Conservation (phyloP, 1,284 basidiomycete species). For the Caloboletus inedulis region DNA sequence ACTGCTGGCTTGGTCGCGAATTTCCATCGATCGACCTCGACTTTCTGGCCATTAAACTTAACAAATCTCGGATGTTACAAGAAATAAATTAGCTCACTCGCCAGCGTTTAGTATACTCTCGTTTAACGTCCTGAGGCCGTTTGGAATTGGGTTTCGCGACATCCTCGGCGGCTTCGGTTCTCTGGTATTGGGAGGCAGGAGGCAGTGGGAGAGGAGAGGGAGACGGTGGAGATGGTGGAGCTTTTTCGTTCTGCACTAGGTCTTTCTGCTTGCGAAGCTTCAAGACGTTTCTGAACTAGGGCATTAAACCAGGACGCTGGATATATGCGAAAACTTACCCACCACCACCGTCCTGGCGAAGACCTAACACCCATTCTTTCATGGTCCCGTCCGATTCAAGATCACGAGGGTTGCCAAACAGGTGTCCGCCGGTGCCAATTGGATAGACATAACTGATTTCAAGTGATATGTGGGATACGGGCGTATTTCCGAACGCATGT, state of each 20-base stretch:
- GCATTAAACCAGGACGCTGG: conserved; percentile 8
- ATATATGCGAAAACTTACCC: conserved; percentile 40
- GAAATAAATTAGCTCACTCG: conserved; percentile 13
- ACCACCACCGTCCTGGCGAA: conserved; percentile 50
- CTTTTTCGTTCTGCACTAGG: conserved; percentile 3
- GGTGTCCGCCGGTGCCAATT: conserved; percentile 35
- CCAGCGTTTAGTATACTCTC: conserved; percentile 29
- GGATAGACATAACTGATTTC: conserved; percentile 43
- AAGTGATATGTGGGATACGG: conserved; percentile 41
- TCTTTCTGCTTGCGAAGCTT: conserved; percentile 38
- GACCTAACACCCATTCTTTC: conserved; percentile 46
- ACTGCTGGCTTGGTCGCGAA: conserved; percentile 8
- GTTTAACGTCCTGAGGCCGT: conserved; percentile 12
- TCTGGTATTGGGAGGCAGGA: conserved; percentile 3
- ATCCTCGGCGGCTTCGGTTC: background rate
- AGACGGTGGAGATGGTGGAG: background rate
- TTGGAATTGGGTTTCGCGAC: conserved; percentile 8
- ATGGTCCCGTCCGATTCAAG: conserved; percentile 41
- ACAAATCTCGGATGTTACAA: background rate
- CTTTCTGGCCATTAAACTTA: conserved; percentile 12
- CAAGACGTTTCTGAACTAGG: conserved; percentile 42
- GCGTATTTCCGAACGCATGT: conserved; percentile 35
- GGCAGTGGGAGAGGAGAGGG: background rate
- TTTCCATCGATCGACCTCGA: conserved; percentile 17
- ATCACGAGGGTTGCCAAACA: conserved; percentile 46